Base-by-base conservation (phyloP, 2,329 filamentous ascomycete species). In the Pseudocercospora vitis region DNA sequence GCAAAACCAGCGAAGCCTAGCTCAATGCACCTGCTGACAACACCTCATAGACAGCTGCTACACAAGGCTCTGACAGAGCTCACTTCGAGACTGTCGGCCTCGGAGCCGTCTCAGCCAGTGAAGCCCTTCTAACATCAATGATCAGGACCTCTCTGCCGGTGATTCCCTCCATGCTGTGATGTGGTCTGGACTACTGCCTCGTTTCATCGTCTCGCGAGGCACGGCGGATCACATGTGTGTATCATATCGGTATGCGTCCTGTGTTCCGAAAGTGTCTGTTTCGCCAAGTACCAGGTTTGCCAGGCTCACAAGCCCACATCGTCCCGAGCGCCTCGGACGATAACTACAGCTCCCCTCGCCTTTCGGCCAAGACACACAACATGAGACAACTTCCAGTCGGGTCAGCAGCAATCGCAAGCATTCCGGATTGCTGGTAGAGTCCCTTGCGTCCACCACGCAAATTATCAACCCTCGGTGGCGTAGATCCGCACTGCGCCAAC, bases 361-460 rank as follows among this genome's bases (percentile, higher is more conserved):
- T n/a, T n/a, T n/a, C n/a, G n/a, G n/a, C n/a, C n/a, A n/a, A n/a
- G n/a, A n/a, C n/a, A n/a, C n/a, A n/a, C n/a, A n/a, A n/a, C n/a
- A n/a, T n/a, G n/a, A n/a, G n/a, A n/a, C n/a, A n/a, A n/a, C n/a
- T n/a, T n/a, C 35, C 35, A 40, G 35, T 16, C 12, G 19, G 9
- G 9, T 40, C 11, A 16, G 2, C 14, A 40, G 12, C 35, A 40
- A 16, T 16, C 35, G 9, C 35, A 3, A 40, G 14, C 19, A 8
- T 40, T 18, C 19, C 4, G 35, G 35, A 21, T 40, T 16, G 14
- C 19, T 11, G 12, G 8, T 9, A 18, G 12, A 16, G 28, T 47
- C 44, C 44, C 44, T 47, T 29, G 26, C 44, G 18, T 47, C 45
- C 40, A 24, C 40, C 18, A 23, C 23, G 11, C n/a, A n/a, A n/a